Base-by-base conservation (phyloP, 1,284 basidiomycete species). In the Earliella scabrosa region DNA sequence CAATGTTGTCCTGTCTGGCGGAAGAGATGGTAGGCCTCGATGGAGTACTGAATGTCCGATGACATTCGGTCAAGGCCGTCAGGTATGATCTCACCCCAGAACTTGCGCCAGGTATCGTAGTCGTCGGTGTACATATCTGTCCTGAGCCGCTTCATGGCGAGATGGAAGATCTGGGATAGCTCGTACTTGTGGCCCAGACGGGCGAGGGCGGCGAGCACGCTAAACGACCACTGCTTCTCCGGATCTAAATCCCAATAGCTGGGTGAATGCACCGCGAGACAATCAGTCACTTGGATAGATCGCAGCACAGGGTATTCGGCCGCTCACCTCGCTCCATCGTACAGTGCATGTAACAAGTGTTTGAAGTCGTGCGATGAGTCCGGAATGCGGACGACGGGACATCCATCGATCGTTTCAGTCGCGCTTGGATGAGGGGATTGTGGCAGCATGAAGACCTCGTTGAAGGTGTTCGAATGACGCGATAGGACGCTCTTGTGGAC, bases 181-280 rank as follows among this genome's bases (percentile, higher is more conserved):
- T 56, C 44, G 34, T 61, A 61, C 39, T 52, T 55, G 52, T 61
- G 52, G 8, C 48, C 50, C 18, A 61, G 29, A n/a, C 55, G 48
- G n/a, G 50, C 34, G n/a, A 57, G 39, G 2, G 49, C 34, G 9
- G 48, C 40, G 23, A 14, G 24, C 13, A 43, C 24, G 23, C 40
- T 26, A 8, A 7, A 16, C 40, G 3, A 2, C 13, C 3, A 16
- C 32, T 10, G 32, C 3, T 34, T 16, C 3, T 4, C 32, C 32
- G 32, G 3, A 16, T 34, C 32, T 16, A 10, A 34, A 10, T 34
- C n/a, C n/a, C n/a, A n/a, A n/a, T n/a, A n/a, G n/a, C n/a, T n/a
- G n/a, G n/a, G n/a, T n/a, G n/a, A n/a, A n/a, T n/a, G n/a, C n/a
- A n/a, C n/a, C n/a, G n/a, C n/a, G n/a, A n/a, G n/a, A n/a, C n/a